A percentile compares a stretch with the other conserved stretches of the same genome.
Conservation (phyloP, 2,329 filamentous ascomycete genomes). For the Aspergillus costaricaensis region DNA sequence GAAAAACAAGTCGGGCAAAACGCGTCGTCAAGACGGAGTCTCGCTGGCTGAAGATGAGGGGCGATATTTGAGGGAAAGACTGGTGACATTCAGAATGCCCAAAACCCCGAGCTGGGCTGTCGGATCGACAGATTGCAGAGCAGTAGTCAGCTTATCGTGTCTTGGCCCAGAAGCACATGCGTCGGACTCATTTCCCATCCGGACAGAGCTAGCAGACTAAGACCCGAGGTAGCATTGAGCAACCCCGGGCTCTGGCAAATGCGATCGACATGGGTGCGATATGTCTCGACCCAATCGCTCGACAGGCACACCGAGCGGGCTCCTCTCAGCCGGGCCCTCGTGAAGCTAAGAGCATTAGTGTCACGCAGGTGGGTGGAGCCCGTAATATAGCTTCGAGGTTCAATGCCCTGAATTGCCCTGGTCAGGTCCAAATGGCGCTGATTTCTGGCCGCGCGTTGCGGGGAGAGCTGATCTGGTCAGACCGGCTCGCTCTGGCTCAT, state of each 20-base stretch:
- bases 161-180: not conserved
- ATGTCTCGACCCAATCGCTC: not conserved
- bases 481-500: not conserved
- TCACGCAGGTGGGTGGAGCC: conserved; percentile 1
- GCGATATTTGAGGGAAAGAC: conserved; percentile 5
- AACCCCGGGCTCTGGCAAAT: not conserved
- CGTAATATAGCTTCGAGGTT: not conserved
- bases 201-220: not conserved
- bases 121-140: not conserved
- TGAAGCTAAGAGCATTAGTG: conserved; percentile 3
- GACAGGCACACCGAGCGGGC: not conserved
- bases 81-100: not conserved
- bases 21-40: not conserved
- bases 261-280: not conserved
- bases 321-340: not conserved
- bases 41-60: not conserved
- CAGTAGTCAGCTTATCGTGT: not conserved
- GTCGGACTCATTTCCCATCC: conserved; percentile 4
- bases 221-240: conserved; percentile 1
- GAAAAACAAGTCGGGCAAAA: not conserved
- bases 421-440: not conserved
- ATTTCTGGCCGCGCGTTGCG: not conserved
- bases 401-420: not conserved
- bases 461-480: not conserved
- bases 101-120: not conserved